Base-by-base conservation (phyloP, 345 rosid species). In the Balakata baccata region DNA sequence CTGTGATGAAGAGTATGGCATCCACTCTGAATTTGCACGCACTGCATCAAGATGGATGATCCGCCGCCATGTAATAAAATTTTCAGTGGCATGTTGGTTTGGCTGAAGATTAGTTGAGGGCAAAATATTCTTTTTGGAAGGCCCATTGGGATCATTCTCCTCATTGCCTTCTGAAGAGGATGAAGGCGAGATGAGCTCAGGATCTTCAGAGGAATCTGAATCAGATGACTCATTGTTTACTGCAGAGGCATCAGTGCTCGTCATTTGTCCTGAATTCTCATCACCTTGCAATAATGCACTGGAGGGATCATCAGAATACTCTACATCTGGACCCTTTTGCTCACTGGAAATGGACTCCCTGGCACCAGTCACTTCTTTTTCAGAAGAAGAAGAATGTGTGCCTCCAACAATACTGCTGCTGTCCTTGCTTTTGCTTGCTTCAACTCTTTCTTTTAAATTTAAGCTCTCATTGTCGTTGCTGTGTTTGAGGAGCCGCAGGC, bases 11-110 rank as follows among this genome's bases (percentile, higher is more conserved):
- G 86, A 81, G 74, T 85, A 84, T 0, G 89, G 84, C 1, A 84
- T 75, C 99, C 98, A 92, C 17, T 95, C 99, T 65, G 87, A 75
- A 84, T 91, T 92, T 2, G 96, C 93, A 69, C 99, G 97, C 41
- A 95, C 87, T n/a, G 99, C 99, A 74, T 95, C 99, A 23, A 92
- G 86, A 47, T 98, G 97, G 78, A 95, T 95, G 39, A 91, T 92
- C 51, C 98, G 90, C 78, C 87, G 98, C 99, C 99, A 95, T 0
- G 93, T 89, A 8, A 86, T 75, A 68, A 89, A 95, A 79, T 89
- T 88, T 66, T 95, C 99, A 39, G 81, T 80, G 37, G 85, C 67
- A 23, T 64, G 57, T 9, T 57, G 62, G 45, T 83, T 73, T 39
- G 85, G 74, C 37, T 41, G 54, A 34, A 64, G 77, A 64, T 81